phyloP scores from a whole-genome alignment of 1,284 basidiomycete genomes.

The Veloboletus limbatus region DNA sequence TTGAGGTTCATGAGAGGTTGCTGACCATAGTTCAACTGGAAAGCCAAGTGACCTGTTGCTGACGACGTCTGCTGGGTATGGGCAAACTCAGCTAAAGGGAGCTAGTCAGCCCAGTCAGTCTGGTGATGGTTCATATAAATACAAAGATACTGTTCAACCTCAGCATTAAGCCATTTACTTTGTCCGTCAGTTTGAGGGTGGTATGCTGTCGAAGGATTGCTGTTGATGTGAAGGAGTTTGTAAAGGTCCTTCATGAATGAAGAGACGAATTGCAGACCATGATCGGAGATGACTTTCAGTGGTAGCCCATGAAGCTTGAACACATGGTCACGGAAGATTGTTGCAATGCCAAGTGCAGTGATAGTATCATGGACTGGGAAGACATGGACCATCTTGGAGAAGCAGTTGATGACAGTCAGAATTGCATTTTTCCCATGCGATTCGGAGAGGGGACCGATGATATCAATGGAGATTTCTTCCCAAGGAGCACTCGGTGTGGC shows the following conservation, averaged over 20 bases:
- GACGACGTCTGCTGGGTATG: slow-evolving; percentile 4
- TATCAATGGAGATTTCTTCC: background rate
- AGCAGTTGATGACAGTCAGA: slow-evolving; percentile 37
- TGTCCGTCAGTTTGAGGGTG: slow-evolving; percentile 37
- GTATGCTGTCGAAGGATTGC: slow-evolving; percentile 31
- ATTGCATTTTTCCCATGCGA: slow-evolving; percentile 36
- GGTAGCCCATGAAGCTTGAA: slow-evolving; percentile 25
- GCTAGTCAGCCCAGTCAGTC: slow-evolving; percentile 36
- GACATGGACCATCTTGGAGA: slow-evolving; percentile 26
- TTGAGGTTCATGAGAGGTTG: background rate
- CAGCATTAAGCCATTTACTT: slow-evolving; percentile 37
- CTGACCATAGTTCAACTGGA: background rate
- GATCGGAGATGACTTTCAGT: background rate
- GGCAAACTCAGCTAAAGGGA: slow-evolving; percentile 34
- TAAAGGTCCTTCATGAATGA: slow-evolving; percentile 31
- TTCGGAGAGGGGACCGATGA: slow-evolving; percentile 25
- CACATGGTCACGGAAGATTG: slow-evolving; percentile 19
- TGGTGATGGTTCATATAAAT: slow-evolving; percentile 34
- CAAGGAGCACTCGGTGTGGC: background rate
- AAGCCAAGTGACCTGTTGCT: background rate
- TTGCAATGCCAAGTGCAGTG: background rate
- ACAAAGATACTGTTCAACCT: slow-evolving; percentile 34
- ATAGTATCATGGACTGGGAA: background rate
- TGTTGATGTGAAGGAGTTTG: slow-evolving; percentile 25
- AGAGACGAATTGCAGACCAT: slow-evolving; percentile 36